Evolutionary conservation across 345 rosid species (phyloP).

Genomic region (Salix udensis): DNA sequence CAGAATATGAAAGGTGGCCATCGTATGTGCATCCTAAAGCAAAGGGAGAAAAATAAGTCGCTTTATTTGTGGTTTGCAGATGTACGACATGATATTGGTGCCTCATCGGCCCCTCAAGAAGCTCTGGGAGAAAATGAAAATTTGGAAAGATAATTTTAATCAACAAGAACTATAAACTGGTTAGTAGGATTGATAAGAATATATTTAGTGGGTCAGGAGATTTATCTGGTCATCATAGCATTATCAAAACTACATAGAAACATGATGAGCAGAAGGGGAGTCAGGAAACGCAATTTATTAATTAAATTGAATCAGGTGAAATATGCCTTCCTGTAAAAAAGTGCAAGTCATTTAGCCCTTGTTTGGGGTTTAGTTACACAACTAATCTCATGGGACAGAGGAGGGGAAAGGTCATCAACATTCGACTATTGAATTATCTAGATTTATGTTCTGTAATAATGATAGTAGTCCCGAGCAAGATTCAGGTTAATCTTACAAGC

Average conservation of each 20-base stretch:
- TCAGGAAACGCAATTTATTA: neutral
- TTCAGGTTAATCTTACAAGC: neutral
- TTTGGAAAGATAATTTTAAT: no score
- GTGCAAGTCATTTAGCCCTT: neutral
- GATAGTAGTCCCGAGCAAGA: neutral
- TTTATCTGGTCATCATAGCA: no score
- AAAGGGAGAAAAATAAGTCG: neutral
- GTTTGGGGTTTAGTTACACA: neutral
- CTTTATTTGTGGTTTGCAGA: neutral
- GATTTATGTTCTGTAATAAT: neutral
- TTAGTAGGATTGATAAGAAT: no score
- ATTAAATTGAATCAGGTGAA: neutral
- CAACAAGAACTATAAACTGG: no score
- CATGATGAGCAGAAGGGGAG: neutral
- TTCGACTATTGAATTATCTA: neutral
- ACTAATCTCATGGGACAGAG: neutral
- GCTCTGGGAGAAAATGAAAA: no score
- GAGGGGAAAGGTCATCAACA: neutral
- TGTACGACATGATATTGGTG: no score
- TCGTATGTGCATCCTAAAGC: neutral
- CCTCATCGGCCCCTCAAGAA: no score
- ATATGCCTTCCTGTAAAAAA: neutral
- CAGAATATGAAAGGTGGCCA: no score
- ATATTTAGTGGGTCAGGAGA: no score
- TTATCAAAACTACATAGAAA: neutral